Evolutionary conservation across 2,329 filamentous ascomycete species (phyloP), one percentile per base, ranked within the genome.

Genomic region (Alternaria triticimaculans): DNA sequence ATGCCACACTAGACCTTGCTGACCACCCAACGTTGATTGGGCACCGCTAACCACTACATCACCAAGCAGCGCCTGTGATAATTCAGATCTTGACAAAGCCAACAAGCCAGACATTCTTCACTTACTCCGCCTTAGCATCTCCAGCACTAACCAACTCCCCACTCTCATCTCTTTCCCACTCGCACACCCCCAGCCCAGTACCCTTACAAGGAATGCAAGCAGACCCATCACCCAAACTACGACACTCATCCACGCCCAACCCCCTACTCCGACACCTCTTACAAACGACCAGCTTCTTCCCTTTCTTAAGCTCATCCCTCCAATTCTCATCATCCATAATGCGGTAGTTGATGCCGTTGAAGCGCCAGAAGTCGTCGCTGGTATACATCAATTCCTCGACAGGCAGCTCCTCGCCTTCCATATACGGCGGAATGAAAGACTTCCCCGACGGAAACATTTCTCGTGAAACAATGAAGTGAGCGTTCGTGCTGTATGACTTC

Each of bases 321-420:
- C 69, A 66, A 3, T 57, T 49, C 20, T 76, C 70, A 43, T 77
- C 76, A 30, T 77, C 76, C 51, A 73, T 60, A 21, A 66, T 55
- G 8, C 66, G 68, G 23, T 71, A 75, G 41, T 74, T 64, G n/a
- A 66, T 65, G 4, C 70, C 72, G n/a, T 68, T 69, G 56, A 79
- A 72, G 4, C 61, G 66, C 69, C 72, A 78, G 30, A 71, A 74
- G 28, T 73, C 51, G 8, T 73, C 64, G 1, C 76, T 78, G 49
- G 75, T 68, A 43, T 79, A 80, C 56, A 77, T 63, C 8, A 66
- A 15, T 14, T 65, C 63, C 48, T 79, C 76, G 2, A 68, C 58
- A 0, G 78, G 78, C 4, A 64, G 44, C 7, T 77, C 73, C 23
- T 80, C 78, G 11, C 77, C 76, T 20, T 77, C 68, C 75, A 80